A percentile compares a stretch with the other conserved stretches of the same genome.
phyloP scores from a whole-genome alignment of 306 rosid species.

The Macrotyloma uniflorum region DNA sequence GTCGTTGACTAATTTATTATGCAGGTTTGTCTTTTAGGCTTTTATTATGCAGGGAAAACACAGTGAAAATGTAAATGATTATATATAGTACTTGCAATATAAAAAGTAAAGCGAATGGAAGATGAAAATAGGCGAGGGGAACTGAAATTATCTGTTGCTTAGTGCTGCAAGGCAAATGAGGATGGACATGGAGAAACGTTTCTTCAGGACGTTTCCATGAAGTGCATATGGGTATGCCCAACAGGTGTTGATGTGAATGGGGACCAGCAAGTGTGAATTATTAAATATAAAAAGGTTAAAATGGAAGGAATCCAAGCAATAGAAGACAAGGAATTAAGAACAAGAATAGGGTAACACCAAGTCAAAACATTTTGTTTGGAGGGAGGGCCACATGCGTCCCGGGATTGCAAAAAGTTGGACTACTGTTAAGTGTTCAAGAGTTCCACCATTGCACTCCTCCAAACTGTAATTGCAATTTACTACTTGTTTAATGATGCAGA shows the following conservation, averaged over 20 bases:
- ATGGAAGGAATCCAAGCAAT: slow-evolving; percentile 21
- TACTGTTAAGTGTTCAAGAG: background rate
- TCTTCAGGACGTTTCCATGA: background rate
- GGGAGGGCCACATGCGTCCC: slow-evolving; percentile 15
- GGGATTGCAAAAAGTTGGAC: background rate
- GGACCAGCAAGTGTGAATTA: slow-evolving; percentile 27
- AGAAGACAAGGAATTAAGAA: background rate
- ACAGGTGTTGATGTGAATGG: slow-evolving; percentile 7
- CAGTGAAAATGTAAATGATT: background rate
- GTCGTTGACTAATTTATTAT: slow-evolving; percentile 20
- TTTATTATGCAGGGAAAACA: slow-evolving; percentile 5
- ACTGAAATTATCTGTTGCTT: background rate
- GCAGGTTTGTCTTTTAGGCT: background rate
- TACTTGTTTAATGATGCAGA: background rate
- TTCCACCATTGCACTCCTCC: background rate
- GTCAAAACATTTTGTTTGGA: background rate
- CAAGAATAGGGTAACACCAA: slow-evolving; percentile 26
- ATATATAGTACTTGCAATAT: background rate
- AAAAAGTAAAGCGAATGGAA: background rate
- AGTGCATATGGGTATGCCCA: background rate
- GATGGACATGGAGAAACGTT: slow-evolving; percentile 7
- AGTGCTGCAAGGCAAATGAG: background rate
- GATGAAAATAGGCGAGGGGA: background rate
- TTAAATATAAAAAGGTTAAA: background rate
- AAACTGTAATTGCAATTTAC: background rate